These are phyloP conservation scores for Pichia sporocuriosa DNA, from an alignment of 805 yeast species.

Conservation along the genomic window DNA sequence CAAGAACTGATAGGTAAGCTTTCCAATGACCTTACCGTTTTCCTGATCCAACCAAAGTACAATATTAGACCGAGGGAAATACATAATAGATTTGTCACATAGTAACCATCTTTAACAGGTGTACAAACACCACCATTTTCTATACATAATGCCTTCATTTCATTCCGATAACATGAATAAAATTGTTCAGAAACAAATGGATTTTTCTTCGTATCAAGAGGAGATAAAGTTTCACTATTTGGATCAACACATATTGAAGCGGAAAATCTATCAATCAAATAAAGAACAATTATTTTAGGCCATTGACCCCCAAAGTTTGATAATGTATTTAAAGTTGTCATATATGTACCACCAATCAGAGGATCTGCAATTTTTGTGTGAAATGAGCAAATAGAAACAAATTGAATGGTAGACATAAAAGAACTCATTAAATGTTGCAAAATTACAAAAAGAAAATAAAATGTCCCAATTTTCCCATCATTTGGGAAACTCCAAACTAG, in stretches of 20 bases:
- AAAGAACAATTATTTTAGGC: slow-evolving; percentile 82
- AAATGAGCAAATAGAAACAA: slow-evolving; percentile 90
- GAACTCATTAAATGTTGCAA: slow-evolving; percentile 79
- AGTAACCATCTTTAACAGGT: slow-evolving; percentile 73
- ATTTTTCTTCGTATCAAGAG: slow-evolving; percentile 11
- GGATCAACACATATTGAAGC: slow-evolving; percentile 47
- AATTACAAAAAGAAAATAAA: slow-evolving; percentile 66
- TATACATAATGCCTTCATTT: slow-evolving; percentile 43
- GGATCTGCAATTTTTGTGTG: slow-evolving; percentile 97
- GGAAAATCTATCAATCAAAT: slow-evolving; percentile 75
- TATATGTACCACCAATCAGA: slow-evolving; percentile 91
- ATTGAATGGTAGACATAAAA: slow-evolving; percentile 91
- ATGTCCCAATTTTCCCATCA: slow-evolving; percentile 37
- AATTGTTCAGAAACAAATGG: slow-evolving; percentile 22
- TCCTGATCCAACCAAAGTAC: slow-evolving; percentile 59
- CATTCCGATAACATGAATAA: slow-evolving; percentile 26
- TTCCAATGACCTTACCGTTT: slow-evolving; percentile 60
- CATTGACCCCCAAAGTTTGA: slow-evolving; percentile 96
- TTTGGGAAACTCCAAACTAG: slow-evolving; percentile 69
- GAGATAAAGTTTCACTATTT: neutral
- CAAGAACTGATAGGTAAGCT: slow-evolving; percentile 67
- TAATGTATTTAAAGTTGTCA: slow-evolving; percentile 91
- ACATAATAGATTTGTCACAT: slow-evolving; percentile 67
- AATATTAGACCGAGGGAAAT: slow-evolving; percentile 56
- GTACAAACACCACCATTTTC: slow-evolving; percentile 49